Evolutionary conservation across 208 protist genomes (phyloP).

Genomic region (Histomonas meleagridis): DNA sequence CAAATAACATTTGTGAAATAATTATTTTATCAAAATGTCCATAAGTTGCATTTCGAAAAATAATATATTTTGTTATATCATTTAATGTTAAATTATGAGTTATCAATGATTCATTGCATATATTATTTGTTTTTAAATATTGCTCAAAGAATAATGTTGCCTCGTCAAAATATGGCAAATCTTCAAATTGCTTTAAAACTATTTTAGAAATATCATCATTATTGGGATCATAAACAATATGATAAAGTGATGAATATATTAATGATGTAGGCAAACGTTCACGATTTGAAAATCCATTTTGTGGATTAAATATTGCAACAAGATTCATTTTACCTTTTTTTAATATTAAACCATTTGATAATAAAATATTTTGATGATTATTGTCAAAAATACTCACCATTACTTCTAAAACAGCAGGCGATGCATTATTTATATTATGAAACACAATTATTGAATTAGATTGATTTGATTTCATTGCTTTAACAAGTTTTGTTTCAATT

Average conservation of each 20-base stretch:
- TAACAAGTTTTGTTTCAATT: not conserved
- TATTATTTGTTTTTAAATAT: no score
- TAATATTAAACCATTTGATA: not conserved
- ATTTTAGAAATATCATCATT: no score
- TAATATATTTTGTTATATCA: no score
- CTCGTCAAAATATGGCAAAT: not conserved
- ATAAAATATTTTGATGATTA: not conserved
- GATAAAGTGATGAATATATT: not conserved
- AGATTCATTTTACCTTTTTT: not conserved
- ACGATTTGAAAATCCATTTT: not conserved
- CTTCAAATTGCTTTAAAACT: not conserved
- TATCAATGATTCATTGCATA: no score
- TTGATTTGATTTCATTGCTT: not conserved
- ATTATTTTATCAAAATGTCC: no score
- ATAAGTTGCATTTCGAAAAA: no score
- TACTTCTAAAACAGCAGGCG: not conserved
- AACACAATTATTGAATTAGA: not conserved
- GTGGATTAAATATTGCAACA: not conserved
- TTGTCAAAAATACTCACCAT: not conserved
- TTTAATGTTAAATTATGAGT: no score
- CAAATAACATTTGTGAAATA: no score
- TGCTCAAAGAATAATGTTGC: no score
- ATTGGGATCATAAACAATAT: not conserved
- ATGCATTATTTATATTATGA: not conserved
- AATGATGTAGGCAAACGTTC: not conserved